Conservation (phyloP, 1,284 basidiomycete genomes). For the Macrocystidia cucumis region DNA sequence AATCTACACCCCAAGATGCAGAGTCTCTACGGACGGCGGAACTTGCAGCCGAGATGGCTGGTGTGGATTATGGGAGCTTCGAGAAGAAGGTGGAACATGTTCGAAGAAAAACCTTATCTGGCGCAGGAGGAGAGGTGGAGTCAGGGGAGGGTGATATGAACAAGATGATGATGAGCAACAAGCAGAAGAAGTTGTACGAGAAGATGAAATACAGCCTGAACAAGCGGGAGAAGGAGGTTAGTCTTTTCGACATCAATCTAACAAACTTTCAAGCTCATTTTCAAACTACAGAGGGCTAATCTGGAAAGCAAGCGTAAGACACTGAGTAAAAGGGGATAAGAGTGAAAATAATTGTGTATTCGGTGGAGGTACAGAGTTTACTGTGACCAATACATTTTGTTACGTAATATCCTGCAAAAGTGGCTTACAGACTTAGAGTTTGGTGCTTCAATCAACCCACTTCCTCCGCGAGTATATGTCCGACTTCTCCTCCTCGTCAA, state of each 20-base stretch:
- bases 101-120: slow-evolving; percentile 42
- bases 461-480: too few species aligned
- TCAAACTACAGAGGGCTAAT: too few species aligned
- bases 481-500: too few species aligned
- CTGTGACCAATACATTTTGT: too few species aligned
- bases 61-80: slow-evolving; percentile 80
- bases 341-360: too few species aligned
- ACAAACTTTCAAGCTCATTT: too few species aligned
- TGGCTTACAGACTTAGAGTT: too few species aligned
- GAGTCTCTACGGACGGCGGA: slow-evolving; percentile 84
- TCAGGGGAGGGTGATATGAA: slow-evolving; percentile 83
- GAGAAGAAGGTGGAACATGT: slow-evolving; percentile 73
- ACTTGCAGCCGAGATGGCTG: slow-evolving; percentile 87
- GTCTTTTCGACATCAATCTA: slow-evolving; percentile 25
- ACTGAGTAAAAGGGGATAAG: too few species aligned
- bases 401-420: too few species aligned
- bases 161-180: slow-evolving; percentile 98
- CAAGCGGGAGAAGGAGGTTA: slow-evolving; percentile 77
- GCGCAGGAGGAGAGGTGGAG: slow-evolving; percentile 17
- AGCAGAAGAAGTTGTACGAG: slow-evolving; percentile 93
- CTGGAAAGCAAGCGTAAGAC: too few species aligned
- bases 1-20: slow-evolving; percentile 56
- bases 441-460: too few species aligned
- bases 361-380: too few species aligned
- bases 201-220: slow-evolving; percentile 88